Evolutionary conservation across 139 green algal species (phyloP).

Genomic region (Chlamydomonas eustigma): DNA sequence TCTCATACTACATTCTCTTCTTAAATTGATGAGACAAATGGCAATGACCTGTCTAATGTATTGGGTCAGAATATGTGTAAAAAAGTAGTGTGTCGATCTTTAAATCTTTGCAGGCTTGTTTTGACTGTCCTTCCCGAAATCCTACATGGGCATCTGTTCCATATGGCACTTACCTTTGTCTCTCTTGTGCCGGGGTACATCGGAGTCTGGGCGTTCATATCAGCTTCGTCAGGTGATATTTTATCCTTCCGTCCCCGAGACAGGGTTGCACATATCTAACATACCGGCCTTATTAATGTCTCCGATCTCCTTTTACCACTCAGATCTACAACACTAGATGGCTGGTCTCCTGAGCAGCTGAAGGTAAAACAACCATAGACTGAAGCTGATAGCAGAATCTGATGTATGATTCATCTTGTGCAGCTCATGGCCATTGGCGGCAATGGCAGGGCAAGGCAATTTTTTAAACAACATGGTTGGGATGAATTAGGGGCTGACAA

Average conservation of each 20-base stretch:
- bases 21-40: too few species aligned
- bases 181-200: slow-evolving; percentile 92
- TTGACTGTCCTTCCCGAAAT: slow-evolving; percentile 95
- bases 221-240: slow-evolving; percentile 79
- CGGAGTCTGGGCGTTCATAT: slow-evolving; percentile 92
- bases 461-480: slow-evolving; percentile 99
- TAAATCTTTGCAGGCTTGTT: slow-evolving; percentile 78
- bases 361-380: slow-evolving; percentile 43
- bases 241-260: not conserved
- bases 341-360: slow-evolving; percentile 94
- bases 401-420: not conserved
- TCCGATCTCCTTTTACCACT: not conserved
- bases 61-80: too few species aligned
- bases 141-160: slow-evolving; percentile 93
- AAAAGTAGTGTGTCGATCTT: too few species aligned
- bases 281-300: not conserved
- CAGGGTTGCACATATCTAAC: not conserved
- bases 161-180: slow-evolving; percentile 93
- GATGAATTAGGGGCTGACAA: slow-evolving; percentile 84
- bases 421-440: slow-evolving; percentile 83
- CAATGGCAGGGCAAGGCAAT: slow-evolving; percentile 82
- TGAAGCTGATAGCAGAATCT: not conserved
- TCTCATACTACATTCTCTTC: too few species aligned
- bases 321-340: slow-evolving; percentile 35
- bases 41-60: too few species aligned